These are phyloP conservation scores for Candida glucosophila DNA, from an alignment of 1,139 yeast genomes.

Conservation along the genomic window DNA sequence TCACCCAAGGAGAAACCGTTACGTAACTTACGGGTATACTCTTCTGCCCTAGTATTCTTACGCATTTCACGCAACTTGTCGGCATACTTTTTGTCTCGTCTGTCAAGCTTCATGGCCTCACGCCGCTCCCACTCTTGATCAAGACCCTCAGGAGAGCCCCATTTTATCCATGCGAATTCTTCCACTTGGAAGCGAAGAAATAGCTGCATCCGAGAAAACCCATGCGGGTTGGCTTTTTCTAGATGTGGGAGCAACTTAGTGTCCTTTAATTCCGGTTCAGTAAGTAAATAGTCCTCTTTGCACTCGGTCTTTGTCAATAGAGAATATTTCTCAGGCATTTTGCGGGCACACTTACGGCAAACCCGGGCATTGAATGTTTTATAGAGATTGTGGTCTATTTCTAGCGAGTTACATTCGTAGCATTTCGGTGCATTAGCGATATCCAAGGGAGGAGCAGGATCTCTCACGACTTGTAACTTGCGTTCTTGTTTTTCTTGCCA, in stretches of 20 bases:
- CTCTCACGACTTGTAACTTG: slow-evolving; percentile 31
- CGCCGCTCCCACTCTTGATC: slow-evolving; percentile 91
- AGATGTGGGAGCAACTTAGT: slow-evolving; percentile 57
- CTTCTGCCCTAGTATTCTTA: slow-evolving; percentile 86
- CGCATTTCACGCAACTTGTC: slow-evolving; percentile 77
- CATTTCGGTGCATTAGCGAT: slow-evolving; percentile 69
- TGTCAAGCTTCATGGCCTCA: slow-evolving; percentile 58
- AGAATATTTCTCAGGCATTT: slow-evolving; percentile 79
- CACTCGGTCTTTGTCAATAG: slow-evolving; percentile 92
- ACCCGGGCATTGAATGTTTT: slow-evolving; percentile 64
- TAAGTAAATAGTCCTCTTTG: slow-evolving; percentile 79
- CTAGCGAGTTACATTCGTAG: slow-evolving; percentile 70
- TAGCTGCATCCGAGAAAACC: slow-evolving; percentile 88
- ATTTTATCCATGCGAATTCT: slow-evolving; percentile 82
- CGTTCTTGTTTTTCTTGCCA: slow-evolving; percentile 63
- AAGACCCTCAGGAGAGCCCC: slow-evolving; percentile 86
- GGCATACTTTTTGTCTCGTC: slow-evolving; percentile 75
- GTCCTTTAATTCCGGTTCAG: slow-evolving; percentile 88
- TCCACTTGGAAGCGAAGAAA: slow-evolving; percentile 86
- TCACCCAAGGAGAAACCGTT: slow-evolving; percentile 44
- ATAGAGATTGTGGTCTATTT: slow-evolving; percentile 65
- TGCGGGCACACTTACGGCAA: slow-evolving; percentile 68
- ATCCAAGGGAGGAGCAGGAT: slow-evolving; percentile 65
- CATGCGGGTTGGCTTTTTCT: slow-evolving; percentile 93
- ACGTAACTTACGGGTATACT: slow-evolving; percentile 62